Evolutionary conservation across 176 grass and related monocot species (phyloP).

Genomic region (Aegilops umbellulata): DNA sequence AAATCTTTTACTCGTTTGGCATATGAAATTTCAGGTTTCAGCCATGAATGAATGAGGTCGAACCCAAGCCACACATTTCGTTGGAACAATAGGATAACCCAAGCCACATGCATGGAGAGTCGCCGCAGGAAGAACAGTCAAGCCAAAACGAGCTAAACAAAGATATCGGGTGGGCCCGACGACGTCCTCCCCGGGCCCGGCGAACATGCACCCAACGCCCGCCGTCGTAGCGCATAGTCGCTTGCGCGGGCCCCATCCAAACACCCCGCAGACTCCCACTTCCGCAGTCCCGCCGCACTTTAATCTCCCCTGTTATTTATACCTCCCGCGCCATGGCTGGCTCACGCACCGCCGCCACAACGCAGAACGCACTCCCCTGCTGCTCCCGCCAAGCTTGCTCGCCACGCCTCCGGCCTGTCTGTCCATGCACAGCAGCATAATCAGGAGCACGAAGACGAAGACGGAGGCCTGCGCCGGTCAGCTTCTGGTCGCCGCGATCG

Average conservation of each 20-base stretch:
- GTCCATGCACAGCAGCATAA: no score
- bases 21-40: no score
- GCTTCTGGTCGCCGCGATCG: not conserved
- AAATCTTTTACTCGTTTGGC: no score
- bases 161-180: not conserved
- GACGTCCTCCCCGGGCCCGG: not conserved
- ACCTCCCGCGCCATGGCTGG: not conserved
- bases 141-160: not conserved
- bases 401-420: not conserved
- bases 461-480: not conserved
- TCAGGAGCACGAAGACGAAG: not conserved
- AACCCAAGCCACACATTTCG: no score
- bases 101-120: not conserved
- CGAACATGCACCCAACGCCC: not conserved
- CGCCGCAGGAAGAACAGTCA: not conserved
- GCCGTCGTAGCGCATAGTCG: not conserved
- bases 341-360: constrained; percentile 10
- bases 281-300: not conserved
- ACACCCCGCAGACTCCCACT: not conserved
- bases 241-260: constrained; percentile 4
- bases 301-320: constrained; percentile 19
- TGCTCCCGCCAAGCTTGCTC: not conserved
- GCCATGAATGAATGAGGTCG: no score
- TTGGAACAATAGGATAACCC: not conserved
- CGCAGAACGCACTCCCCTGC: not conserved